Evolutionary conservation across 805 yeast species (phyloP), one percentile per base, ranked within the genome.

Genomic region (Sugiyamaella lignohabitans): DNA sequence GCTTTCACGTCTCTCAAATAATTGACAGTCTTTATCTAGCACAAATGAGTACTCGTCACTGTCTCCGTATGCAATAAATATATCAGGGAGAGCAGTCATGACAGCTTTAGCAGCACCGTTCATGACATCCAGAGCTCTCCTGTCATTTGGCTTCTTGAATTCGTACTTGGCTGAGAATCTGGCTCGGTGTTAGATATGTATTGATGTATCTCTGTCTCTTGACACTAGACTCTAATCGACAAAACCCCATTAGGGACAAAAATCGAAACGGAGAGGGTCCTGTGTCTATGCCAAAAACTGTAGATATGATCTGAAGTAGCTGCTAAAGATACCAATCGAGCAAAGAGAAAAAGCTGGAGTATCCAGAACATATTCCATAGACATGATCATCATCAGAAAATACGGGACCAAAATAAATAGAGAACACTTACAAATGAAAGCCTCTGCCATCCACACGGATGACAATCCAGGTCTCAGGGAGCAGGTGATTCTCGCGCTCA

Each of bases 31-130:
- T 38, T 73, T 76, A 29, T 79, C 69, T 44, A 93, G 65, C 3
- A 91, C 75, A 63, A 91, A 91, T 11, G 91, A 82, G 61, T 84
- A 93, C 67, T 93, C 98, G 64, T 93, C 98, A 34, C 95, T 83
- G 58, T 93, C 98, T 0, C 98, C 98, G 61, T 84, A 93, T 0
- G 96, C 95, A 62, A 89, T 53, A 6, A 81, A 58, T 0, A 87
- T 74, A 52, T 93, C 98, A 5, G 84, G 77, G 36, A 87, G 76
- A 34, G 75, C 71, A 27, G 72, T 64, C 69, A 85, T 74, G 8
- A 88, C 73, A 41, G 76, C 74, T 50, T 62, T 56, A 0, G 98
- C 98, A 2, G 95, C 80, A 2, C 73, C 69, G 66, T 88, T 93
- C 88, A 93, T 88, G 50, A 88, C 75, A 1, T 70, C 66, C 27